A percentile compares a stretch with the other conserved stretches of the same genome.
These are phyloP conservation scores for Cutaneotrichosporon mucoides DNA, from an alignment of 1,284 basidiomycete genomes.

Conservation along the genomic window DNA sequence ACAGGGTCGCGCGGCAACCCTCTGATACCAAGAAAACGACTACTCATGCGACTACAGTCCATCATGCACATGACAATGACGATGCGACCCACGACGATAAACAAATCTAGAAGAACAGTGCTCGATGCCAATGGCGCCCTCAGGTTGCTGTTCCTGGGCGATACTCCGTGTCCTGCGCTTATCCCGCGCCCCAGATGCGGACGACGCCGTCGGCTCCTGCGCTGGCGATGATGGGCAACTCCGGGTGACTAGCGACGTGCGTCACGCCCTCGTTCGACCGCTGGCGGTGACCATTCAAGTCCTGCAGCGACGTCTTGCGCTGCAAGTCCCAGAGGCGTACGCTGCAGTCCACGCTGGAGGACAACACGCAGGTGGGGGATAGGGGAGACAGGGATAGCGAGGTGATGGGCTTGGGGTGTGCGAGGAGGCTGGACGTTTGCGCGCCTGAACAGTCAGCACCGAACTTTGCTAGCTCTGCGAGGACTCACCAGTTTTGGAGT, in stretches of 20 bases:
- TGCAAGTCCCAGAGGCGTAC: constrained; percentile 89
- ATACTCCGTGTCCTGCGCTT: not conserved
- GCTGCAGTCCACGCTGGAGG: constrained; percentile 89
- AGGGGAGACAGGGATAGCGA: constrained; percentile 79
- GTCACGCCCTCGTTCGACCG: constrained; percentile 88
- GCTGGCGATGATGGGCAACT: constrained; percentile 81
- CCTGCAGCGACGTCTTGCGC: constrained; percentile 68
- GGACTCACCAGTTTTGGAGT: constrained; percentile 60
- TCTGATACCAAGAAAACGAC: not conserved
- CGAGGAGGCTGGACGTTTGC: constrained; percentile 77
- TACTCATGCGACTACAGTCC: constrained; percentile 5
- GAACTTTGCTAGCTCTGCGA: not conserved
- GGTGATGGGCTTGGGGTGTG: constrained; percentile 87
- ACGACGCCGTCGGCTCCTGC: constrained; percentile 91
- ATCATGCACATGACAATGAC: constrained; percentile 7
- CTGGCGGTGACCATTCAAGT: constrained; percentile 76
- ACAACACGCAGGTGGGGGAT: constrained; percentile 68
- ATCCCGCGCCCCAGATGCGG: constrained; percentile 60
- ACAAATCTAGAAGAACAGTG: not conserved
- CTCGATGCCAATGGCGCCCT: not conserved
- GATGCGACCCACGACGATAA: not conserved
- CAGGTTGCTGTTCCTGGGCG: too few species aligned
- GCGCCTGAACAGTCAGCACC: not conserved
- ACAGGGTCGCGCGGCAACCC: not conserved
- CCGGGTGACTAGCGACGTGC: constrained; percentile 56